A percentile compares a stretch with the other conserved stretches of the same genome.
phyloP scores from a whole-genome alignment of 2,329 filamentous ascomycete species.

The Lachnellula hyalina region DNA sequence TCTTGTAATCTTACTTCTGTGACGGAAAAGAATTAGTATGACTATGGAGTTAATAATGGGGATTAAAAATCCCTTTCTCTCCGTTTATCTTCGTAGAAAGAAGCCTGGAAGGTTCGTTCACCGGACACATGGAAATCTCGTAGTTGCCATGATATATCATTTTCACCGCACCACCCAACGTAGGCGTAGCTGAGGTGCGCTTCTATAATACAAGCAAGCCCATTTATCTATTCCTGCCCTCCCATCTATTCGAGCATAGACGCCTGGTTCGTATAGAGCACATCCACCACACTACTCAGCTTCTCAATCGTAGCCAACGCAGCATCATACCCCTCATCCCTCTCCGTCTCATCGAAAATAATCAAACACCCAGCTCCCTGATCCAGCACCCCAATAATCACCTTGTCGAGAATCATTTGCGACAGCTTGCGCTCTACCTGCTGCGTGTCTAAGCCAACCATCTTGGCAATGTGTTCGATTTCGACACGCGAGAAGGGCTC shows the following conservation, averaged over 20 bases:
- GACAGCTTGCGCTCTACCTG: slow-evolving; percentile 98
- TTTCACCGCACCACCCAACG: neutral
- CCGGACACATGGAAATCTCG: neutral
- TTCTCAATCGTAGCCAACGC: slow-evolving; percentile 95
- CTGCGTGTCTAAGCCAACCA: slow-evolving; percentile 92
- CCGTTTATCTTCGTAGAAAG: no score
- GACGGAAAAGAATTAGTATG: no score
- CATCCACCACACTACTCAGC: slow-evolving; percentile 93
- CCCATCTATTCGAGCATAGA: slow-evolving; percentile 75
- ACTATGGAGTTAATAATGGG: neutral
- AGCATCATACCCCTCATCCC: slow-evolving; percentile 90
- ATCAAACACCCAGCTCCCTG: slow-evolving; percentile 97
- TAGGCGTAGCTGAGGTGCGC: slow-evolving; percentile 11
- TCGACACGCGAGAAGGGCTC: slow-evolving; percentile 97
- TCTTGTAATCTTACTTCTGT: no score
- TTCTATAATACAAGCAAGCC: slow-evolving; percentile 28
- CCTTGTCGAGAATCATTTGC: slow-evolving; percentile 99
- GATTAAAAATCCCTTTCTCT: neutral
- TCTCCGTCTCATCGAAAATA: slow-evolving; percentile 90
- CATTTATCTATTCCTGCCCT: slow-evolving; percentile 4
- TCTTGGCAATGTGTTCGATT: slow-evolving; percentile 93
- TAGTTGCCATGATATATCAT: neutral
- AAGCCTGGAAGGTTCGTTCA: neutral
- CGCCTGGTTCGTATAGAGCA: slow-evolving; percentile 95
- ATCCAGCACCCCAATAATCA: slow-evolving; percentile 94